Base-by-base conservation (phyloP, 768 basidiomycete species). In the Tricholoma hemisulphureum region DNA sequence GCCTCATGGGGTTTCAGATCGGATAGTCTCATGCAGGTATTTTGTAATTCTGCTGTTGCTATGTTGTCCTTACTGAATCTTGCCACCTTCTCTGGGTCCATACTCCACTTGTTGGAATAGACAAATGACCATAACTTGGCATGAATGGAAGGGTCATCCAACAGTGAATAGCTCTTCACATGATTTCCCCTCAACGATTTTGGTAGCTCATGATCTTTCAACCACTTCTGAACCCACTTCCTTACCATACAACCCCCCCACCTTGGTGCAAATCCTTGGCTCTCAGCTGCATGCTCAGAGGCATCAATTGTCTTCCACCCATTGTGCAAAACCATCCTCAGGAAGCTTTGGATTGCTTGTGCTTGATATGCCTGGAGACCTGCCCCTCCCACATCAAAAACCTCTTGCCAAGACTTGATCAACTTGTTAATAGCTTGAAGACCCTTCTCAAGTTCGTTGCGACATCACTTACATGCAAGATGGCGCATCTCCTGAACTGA, bases 1-100 rank as follows among this genome's bases (percentile, higher is more conserved):
- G 1, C 71, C 73, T 18, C 51, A 14, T 11, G 69, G 74, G 69
- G 75, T 76, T 55, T 76, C 72, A n/a, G 14, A n/a, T 18, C n/a
- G 8, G n/a, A 39, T 18, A 39, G 18, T n/a, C 5, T 39, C n/a
- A 18, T 18, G n/a, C 5, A 39, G 37, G n/a, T 39, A 39, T n/a
- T 39, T 39, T 39, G 5, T 7, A n/a, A 39, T 18, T 7, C 5
- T 4, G 14, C 6, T n/a, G 37, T n/a, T 14, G 18, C 5, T 3
- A 39, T n/a, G 14, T 39, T 39, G 18, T 39, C n/a, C 37, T 39
- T 39, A 4, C n/a, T 39, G 37, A 39, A 39, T 5, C 9, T 2
- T n/a, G 37, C 37, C 5, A 39, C n/a, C n/a, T 39, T 39, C n/a
- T 39, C n/a, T 7, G 37, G 37, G 18, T 39, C n/a, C 37, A 39